These are phyloP conservation scores for Cytospora schulzeri DNA, from an alignment of 2,329 filamentous ascomycete genomes.

Conservation along the genomic window DNA sequence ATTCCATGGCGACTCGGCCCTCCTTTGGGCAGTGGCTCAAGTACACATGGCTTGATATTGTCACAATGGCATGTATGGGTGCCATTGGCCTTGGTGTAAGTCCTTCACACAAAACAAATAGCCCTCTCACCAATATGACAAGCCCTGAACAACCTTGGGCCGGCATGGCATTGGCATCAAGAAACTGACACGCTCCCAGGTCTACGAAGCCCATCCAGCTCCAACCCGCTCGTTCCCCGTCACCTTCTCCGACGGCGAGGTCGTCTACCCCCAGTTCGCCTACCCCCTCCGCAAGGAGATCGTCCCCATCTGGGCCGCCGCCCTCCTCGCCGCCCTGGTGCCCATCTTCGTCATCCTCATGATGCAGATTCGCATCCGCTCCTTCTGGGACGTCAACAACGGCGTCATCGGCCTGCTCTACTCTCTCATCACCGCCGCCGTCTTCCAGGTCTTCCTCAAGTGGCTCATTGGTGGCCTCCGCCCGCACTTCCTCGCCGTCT, in stretches of 20 bases:
- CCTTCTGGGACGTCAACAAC: constrained; percentile 73
- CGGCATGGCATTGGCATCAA: not conserved
- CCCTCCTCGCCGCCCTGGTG: constrained; percentile 64
- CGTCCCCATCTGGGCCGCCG: constrained; percentile 70
- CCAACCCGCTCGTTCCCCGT: constrained; percentile 71
- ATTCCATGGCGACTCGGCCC: constrained; percentile 31
- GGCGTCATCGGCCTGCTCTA: constrained; percentile 70
- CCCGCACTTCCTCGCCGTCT: constrained; percentile 73
- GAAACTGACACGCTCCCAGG: constrained; percentile 39
- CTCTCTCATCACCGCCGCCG: constrained; percentile 68
- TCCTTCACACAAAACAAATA: constrained; percentile 26
- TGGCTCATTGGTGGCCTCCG: constrained; percentile 72
- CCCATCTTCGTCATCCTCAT: constrained; percentile 67
- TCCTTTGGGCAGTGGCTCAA: constrained; percentile 70
- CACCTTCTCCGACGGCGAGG: constrained; percentile 64
- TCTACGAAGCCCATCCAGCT: constrained; percentile 66
- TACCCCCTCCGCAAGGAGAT: constrained; percentile 72
- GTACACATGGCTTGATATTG: constrained; percentile 65
- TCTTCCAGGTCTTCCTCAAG: constrained; percentile 78
- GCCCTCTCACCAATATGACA: not conserved
- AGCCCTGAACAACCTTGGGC: not conserved
- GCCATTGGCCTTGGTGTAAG: constrained; percentile 67
- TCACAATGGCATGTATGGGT: constrained; percentile 68
- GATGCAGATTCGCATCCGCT: constrained; percentile 68
- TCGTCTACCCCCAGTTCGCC: constrained; percentile 71